Base-by-base conservation (phyloP, 495 filamentous ascomycete species). In the Tuber aestivum region DNA sequence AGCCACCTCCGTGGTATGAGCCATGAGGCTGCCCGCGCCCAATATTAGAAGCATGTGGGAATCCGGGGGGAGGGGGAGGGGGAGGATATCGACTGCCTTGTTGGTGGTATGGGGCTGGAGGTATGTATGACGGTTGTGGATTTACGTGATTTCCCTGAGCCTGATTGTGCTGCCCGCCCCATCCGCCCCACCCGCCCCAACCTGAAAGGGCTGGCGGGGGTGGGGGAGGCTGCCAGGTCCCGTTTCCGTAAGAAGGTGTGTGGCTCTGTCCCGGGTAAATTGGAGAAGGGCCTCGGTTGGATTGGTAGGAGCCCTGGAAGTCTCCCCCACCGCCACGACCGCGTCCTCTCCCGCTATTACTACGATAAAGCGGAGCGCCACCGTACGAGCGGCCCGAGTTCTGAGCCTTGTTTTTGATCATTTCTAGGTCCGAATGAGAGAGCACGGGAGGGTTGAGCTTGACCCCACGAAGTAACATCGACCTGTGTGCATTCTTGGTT, bases 401-500 rank as follows among this genome's bases (percentile, higher is more conserved):
- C 35, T 86, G 83, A 4, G 89, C 87, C 72, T 89, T 90, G 45
- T 85, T 86, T 80, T 89, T 90, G 16, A 92, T 87, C 4, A 87
- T 86, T 72, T 91, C 89, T 45, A 94, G 90, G 81, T 99, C 96
- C 70, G 84, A 86, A 32, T 88, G 86, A 78, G 91, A 90, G 3
- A 99, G 87, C 5, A 89, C 91, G 14, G 92, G 90, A 1, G 87
- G 84, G 0, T 89, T 85, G 71, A 94, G 88, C 78, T 91, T 89
- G 68, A 94, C 90, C 12, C 95, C 96, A 5, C 92, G 90, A 72
- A 99, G 87, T 38, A 99, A 88, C 92, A 96, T 95, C 12, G 94
- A 97, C 80, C 97, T 97, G 85, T 99, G 95, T 32, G 89, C 84
- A 79, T 92, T 87, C 23, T 85, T 84, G 20, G 88, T 89, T 61